Percentiles rank a stretch among this genome's conserved stretches.
Conservation (phyloP, 2,329 filamentous ascomycete genomes). For the Apiospora hydei region DNA sequence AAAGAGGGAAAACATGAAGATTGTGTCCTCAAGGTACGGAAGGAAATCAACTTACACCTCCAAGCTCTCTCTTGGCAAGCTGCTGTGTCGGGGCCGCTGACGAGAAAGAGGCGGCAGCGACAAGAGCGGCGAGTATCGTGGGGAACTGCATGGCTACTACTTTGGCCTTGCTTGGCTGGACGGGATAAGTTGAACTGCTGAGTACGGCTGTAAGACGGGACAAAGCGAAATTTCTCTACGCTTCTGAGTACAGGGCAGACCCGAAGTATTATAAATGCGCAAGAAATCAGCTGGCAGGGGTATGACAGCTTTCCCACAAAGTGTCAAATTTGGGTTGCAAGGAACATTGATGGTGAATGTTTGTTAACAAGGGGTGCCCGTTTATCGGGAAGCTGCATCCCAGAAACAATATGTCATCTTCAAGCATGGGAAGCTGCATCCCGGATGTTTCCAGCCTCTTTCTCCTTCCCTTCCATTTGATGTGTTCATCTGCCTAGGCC, state of each 20-base stretch:
- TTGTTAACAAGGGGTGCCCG: neutral
- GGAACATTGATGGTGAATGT: neutral
- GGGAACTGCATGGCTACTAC: conserved; percentile 38
- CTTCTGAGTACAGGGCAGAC: neutral
- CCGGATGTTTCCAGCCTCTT: neutral
- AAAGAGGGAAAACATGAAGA: conserved; percentile 16
- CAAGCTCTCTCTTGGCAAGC: conserved; percentile 50
- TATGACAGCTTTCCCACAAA: neutral
- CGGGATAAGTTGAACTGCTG: neutral
- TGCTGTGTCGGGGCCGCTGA: conserved; percentile 38
- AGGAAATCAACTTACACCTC: conserved; percentile 54
- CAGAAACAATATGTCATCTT: neutral
- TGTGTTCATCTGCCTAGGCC: neutral
- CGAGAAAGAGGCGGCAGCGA: conserved; percentile 34
- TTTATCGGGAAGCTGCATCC: neutral
- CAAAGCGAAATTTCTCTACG: neutral
- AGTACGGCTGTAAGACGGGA: neutral
- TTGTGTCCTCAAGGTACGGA: neutral
- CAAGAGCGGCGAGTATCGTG: conserved; percentile 33
- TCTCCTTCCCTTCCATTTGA: neutral
- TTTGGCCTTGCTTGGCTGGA: neutral
- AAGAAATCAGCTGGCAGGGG: neutral
- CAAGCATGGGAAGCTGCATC: neutral
- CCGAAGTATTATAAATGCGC: neutral
- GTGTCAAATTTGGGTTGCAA: conserved; percentile 4